phyloP scores from a whole-genome alignment of 164 flowering plant species.

The Berberis thunbergii region DNA sequence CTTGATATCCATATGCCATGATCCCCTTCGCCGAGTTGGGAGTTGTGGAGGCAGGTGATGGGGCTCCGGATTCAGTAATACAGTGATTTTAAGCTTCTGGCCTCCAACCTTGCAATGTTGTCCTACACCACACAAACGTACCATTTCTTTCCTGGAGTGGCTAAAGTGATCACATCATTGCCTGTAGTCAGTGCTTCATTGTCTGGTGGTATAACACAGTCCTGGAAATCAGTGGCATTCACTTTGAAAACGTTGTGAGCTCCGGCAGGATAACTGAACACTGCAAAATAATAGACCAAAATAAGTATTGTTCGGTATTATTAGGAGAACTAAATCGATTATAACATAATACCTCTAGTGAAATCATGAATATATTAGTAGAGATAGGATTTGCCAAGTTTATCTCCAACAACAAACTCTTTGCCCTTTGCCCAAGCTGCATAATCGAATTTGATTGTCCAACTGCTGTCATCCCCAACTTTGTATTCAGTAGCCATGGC shows the following conservation, averaged over 20 bases:
- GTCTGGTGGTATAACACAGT: not conserved
- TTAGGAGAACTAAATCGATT: too few relatives aligned
- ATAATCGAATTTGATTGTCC: conserved; percentile 4
- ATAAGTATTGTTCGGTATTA: too few relatives aligned
- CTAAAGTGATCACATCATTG: conserved; percentile 3
- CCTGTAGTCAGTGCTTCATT: conserved; percentile 1
- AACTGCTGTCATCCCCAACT: conserved; percentile 4
- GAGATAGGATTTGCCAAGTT: conserved; percentile 1
- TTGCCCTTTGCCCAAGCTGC: conserved; percentile 7
- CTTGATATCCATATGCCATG: not conserved
- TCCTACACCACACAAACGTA: conserved; percentile 6
- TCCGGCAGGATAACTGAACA: not conserved
- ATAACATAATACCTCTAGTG: too few relatives aligned
- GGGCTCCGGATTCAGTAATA: not conserved
- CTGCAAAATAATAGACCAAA: not conserved
- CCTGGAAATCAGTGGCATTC: not conserved
- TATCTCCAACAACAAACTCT: conserved; percentile 6
- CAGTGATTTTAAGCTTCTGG: conserved; percentile 7
- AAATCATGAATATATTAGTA: not conserved
- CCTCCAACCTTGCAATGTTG: not conserved
- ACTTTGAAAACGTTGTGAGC: conserved; percentile 7
- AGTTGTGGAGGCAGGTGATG: not conserved
- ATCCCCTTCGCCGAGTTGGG: not conserved
- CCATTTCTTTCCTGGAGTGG: conserved; percentile 6
- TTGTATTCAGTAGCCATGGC: conserved; percentile 1